Base-by-base conservation (phyloP, 805 yeast genomes). In the Priceomyces fermenticarens region DNA sequence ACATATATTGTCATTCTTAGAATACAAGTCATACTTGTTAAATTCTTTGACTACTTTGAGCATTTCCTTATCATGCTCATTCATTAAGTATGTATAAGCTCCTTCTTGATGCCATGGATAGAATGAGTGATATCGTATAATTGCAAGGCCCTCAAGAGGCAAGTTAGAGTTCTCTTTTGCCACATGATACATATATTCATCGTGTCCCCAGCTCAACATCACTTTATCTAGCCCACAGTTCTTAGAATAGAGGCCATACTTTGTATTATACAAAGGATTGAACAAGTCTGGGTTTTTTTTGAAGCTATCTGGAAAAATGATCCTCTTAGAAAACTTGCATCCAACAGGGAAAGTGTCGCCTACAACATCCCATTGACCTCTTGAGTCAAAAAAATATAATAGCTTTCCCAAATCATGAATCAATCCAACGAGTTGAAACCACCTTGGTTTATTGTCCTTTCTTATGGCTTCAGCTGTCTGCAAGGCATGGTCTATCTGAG, bases 311-410 rank as follows among this genome's bases (percentile, higher is more conserved):
- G 80, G 74, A 48, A 77, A 78, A 10, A 83, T 81, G 36, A 78
- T 80, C 46, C 75, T 73, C 42, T 73, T 73, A 51, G 78, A 80
- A 52, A 72, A 82, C 43, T 72, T 72, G 56, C 89, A 83, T 2
- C 89, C 89, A 17, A 83, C 86, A 0, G 88, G 86, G 52, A 83
- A 83, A 2, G 88, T 83, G 54, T 83, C 89, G 4, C 89, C 89
- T 14, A 83, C 89, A 25, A 83, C 89, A 54, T 83, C 88, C 88
- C 88, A 83, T 56, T 83, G 88, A 6, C 88, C 88, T 49, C 78
- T 71, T 10, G 87, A 81, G 49, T 81, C 88, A 52, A 76, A 83
- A 48, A 82, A 83, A 55, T 83, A 83, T 12, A 83, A 64, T 12
- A 83, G 67, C 52, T 83, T 83, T 0, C 89, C 89, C 44, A 83